phyloP scores from a whole-genome alignment of 2,329 filamentous ascomycete genomes.

The Ophiostoma pallidulum region DNA sequence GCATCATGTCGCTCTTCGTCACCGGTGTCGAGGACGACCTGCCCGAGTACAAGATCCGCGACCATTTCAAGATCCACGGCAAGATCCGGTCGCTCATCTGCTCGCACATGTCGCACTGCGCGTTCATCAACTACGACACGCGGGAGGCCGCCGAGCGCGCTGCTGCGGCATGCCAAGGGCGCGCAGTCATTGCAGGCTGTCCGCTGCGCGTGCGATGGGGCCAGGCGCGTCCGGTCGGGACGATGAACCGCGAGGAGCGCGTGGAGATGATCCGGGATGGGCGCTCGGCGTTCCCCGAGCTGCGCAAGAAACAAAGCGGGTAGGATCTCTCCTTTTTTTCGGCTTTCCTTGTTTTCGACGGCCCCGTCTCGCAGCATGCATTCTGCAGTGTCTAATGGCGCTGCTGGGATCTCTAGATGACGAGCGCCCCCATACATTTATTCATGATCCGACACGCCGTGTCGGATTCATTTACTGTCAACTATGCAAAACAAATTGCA shows the following conservation, averaged over 20 bases:
- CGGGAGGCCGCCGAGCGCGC: slow-evolving; percentile 79
- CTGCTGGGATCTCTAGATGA: not conserved
- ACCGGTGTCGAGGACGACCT: slow-evolving; percentile 95
- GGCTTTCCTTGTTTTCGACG: not conserved
- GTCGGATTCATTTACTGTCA: too few species aligned
- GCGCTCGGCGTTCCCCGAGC: slow-evolving; percentile 44
- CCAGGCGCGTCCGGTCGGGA: slow-evolving; percentile 82
- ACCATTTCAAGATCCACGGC: slow-evolving; percentile 82
- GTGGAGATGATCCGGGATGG: slow-evolving; percentile 74
- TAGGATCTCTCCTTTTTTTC: slow-evolving; percentile 17
- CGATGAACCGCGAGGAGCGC: slow-evolving; percentile 78
- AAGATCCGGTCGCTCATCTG: slow-evolving; percentile 89
- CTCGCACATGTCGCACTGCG: slow-evolving; percentile 94
- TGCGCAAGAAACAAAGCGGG: slow-evolving; percentile 26
- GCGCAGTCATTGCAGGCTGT: slow-evolving; percentile 82
- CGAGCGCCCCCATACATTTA: too few species aligned
- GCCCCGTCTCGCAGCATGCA: not conserved
- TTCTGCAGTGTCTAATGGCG: too few species aligned
- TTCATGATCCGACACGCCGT: not conserved
- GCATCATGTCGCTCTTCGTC: slow-evolving; percentile 87
- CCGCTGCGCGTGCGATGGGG: slow-evolving; percentile 89
- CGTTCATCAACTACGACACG: slow-evolving; percentile 89
- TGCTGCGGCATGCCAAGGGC: slow-evolving; percentile 74
- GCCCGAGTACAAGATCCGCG: slow-evolving; percentile 81
- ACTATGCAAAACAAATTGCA: too few species aligned